These are phyloP conservation scores for Aspergillus puulaauensis DNA, from an alignment of 2,329 filamentous ascomycete genomes.

Conservation along the genomic window DNA sequence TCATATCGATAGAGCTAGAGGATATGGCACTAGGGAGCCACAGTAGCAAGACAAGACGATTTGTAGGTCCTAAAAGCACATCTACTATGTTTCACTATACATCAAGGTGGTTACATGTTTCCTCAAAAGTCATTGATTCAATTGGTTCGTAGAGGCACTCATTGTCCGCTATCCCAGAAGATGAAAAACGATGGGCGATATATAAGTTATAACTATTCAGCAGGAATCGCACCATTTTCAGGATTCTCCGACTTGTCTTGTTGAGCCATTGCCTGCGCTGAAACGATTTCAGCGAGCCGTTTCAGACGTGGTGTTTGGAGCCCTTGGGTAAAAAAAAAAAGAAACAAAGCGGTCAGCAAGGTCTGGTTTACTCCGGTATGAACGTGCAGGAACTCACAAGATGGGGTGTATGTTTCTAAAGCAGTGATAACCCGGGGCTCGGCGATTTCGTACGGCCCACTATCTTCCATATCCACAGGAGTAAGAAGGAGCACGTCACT, in stretches of 20 bases:
- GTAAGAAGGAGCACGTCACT: slow-evolving; percentile 91
- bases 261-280: slow-evolving; percentile 91
- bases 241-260: slow-evolving; percentile 73
- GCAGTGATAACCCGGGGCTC: slow-evolving; percentile 95
- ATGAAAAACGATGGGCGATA: slow-evolving; percentile 11
- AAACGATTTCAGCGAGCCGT: slow-evolving; percentile 96
- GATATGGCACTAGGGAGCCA: background rate
- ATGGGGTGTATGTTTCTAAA: slow-evolving; percentile 95
- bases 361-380: background rate
- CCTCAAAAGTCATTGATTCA: background rate
- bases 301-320: slow-evolving; percentile 94
- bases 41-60: background rate
- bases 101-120: background rate
- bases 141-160: slow-evolving; percentile 9
- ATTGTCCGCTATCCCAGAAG: slow-evolving; percentile 28
- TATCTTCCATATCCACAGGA: slow-evolving; percentile 98
- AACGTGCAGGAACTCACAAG: slow-evolving; percentile 66
- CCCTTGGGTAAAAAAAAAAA: slow-evolving; percentile 58
- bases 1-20: background rate
- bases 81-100: slow-evolving; percentile 3
- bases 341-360: background rate
- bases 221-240: slow-evolving; percentile 27
- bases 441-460: slow-evolving; percentile 96
- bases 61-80: background rate
- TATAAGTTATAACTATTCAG: slow-evolving; percentile 30